These are phyloP conservation scores for Vitis hybrid DNA, from an alignment of 177 flowering plant genomes.

Conservation along the genomic window DNA sequence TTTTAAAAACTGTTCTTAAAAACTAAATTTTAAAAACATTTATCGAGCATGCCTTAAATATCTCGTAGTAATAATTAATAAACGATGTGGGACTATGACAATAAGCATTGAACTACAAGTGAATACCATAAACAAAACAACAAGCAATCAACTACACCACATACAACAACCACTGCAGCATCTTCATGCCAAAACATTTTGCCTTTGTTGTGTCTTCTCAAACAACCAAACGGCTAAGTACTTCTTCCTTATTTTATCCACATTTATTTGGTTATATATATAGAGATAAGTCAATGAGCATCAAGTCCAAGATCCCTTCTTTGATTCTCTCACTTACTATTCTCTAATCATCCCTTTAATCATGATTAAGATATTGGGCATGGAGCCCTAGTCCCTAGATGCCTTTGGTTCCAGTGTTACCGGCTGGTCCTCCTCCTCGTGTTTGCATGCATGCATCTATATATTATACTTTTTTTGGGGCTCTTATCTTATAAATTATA, in stretches of 20 bases:
- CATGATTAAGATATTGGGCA: neutral
- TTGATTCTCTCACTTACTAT: neutral
- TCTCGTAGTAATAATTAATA: too few species aligned
- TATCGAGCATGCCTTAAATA: too few species aligned
- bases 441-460: neutral
- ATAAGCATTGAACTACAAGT: too few species aligned
- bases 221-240: neutral
- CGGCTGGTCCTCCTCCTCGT: conserved; percentile 16
- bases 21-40: too few species aligned
- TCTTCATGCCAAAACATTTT: too few species aligned
- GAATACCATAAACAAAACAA: too few species aligned
- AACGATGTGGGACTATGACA: too few species aligned
- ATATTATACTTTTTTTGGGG: neutral
- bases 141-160: too few species aligned
- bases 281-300: conserved; percentile 20
- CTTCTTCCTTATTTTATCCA: too few species aligned
- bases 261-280: neutral
- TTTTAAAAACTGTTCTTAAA: too few species aligned
- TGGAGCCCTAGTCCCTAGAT: conserved; percentile 20
- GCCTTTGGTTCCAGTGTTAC: conserved; percentile 18
- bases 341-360: neutral
- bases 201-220: conserved; percentile 3
- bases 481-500: neutral
- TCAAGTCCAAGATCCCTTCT: conserved; percentile 20
- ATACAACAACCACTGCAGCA: too few species aligned